These are phyloP conservation scores for Cryphonectria radicalis DNA, from an alignment of 2,329 filamentous ascomycete genomes.

Conservation along the genomic window DNA sequence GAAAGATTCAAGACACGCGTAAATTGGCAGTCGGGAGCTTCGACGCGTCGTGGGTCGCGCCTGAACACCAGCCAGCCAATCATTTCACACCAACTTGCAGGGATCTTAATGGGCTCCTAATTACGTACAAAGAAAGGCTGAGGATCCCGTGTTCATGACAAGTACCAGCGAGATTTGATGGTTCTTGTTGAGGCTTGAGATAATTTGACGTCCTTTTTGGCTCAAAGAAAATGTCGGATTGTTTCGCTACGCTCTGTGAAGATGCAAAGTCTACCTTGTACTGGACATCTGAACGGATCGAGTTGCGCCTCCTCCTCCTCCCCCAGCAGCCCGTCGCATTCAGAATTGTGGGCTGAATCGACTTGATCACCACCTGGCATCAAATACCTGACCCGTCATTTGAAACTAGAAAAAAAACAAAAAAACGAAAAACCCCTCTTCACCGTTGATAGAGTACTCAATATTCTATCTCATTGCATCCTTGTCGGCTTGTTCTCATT, in stretches of 20 bases:
- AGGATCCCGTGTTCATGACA: background rate
- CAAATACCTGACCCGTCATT: background rate
- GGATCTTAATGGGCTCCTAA: conserved; percentile 7
- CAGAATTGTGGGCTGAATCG: background rate
- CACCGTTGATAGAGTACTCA: background rate
- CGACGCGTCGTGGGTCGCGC: conserved; percentile 16
- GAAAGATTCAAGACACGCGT: conserved; percentile 10
- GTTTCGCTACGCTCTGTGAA: background rate
- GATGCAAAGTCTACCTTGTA: background rate
- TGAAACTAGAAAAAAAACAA: background rate
- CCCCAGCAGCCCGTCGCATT: background rate
- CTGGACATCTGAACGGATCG: background rate
- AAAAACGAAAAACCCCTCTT: background rate
- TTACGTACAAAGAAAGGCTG: background rate
- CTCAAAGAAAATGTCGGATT: background rate
- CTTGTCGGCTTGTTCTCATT: background rate
- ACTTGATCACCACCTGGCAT: background rate
- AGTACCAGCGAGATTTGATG: background rate
- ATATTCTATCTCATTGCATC: background rate
- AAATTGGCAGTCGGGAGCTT: conserved; percentile 9
- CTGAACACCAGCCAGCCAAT: conserved; percentile 1
- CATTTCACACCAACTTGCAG: conserved; percentile 16
- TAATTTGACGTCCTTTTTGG: background rate
- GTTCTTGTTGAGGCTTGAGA: background rate
- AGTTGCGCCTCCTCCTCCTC: background rate